Percentiles rank a stretch among this genome's conserved stretches.
phyloP scores from a whole-genome alignment of 1,139 yeast species.

The Debaryomyces robertsiae region DNA sequence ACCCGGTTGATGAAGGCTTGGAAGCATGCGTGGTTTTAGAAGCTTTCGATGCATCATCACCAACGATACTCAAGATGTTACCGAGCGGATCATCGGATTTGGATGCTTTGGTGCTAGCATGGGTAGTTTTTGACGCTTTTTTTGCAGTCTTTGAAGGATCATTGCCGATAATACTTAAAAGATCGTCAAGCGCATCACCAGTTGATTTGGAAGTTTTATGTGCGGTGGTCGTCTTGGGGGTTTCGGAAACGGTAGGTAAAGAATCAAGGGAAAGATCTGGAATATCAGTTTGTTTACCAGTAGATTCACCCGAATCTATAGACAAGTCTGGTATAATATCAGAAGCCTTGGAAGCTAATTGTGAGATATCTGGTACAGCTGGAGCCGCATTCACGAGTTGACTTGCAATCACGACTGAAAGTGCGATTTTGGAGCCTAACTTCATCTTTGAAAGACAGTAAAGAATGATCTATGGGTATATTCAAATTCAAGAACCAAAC shows the following conservation, averaged over 20 bases:
- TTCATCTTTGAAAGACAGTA: slow-evolving; percentile 7
- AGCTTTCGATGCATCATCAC: neutral
- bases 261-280: slow-evolving; percentile 2
- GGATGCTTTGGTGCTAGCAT: no score
- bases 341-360: slow-evolving; percentile 18
- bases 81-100: no score
- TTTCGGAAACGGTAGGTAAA: slow-evolving; percentile 7
- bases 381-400: slow-evolving; percentile 9
- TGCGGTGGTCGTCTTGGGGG: no score
- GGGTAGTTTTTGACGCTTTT: no score
- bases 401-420: slow-evolving; percentile 9
- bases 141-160: neutral
- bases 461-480: slow-evolving; percentile 3
- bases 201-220: neutral
- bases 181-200: neutral
- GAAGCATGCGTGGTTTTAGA: slow-evolving; percentile 9
- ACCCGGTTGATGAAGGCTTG: slow-evolving; percentile 11
- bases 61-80: no score
- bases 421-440: slow-evolving; percentile 9
- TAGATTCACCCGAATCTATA: no score
- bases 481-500: neutral
- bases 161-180: neutral
- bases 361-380: slow-evolving; percentile 22
- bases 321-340: slow-evolving; percentile 4
- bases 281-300: neutral